Evolutionary conservation across 257 asterid species (phyloP), one percentile per base, ranked within the genome.

Genomic region (Ocimum tenuiflorum): DNA sequence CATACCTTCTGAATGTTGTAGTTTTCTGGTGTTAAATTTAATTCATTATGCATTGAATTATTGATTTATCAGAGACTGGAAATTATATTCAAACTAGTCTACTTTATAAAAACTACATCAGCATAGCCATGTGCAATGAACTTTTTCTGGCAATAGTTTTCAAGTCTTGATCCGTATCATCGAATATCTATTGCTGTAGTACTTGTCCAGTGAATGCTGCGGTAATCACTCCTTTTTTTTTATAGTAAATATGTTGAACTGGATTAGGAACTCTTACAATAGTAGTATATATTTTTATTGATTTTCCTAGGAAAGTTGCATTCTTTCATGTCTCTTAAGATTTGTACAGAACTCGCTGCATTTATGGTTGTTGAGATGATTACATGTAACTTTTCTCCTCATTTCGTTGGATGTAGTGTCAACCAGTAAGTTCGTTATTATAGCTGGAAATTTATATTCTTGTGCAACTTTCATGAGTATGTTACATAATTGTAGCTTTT

Each of bases 321-420:
- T 54, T 63, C 66, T 61, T 72, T 68, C 14, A 65, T 48, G 24
- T 4, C 50, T 51, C 38, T 58, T 59, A 19, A 51, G 38, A 39
- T 49, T 49, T 60, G n/a, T 8, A 11, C 27, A 4, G 41, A 54
- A 68, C 63, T 49, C 45, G 67, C 63, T 13, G 24, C 39, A 49
- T 45, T 33, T 64, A 20, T 59, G 50, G 42, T 2, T 17, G 17
- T 50, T 39, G 39, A 36, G 48, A 60, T 61, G 42, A 14, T 53
- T 47, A 17, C 14, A 17, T 63, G 17, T 63, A 59, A 9, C 39
- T 35, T 50, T 24, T 67, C 31, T 35, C 52, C 15, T 17, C 24
- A 8, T 53, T n/a, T 33, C 11, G 15, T 3, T 41, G 55, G 45
- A 11, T 10, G 6, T 63, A 15, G 10, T 41, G 11, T 23, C 29